Base-by-base conservation (phyloP, 1,139 yeast genomes). In the Oligophagozyma castellii region DNA sequence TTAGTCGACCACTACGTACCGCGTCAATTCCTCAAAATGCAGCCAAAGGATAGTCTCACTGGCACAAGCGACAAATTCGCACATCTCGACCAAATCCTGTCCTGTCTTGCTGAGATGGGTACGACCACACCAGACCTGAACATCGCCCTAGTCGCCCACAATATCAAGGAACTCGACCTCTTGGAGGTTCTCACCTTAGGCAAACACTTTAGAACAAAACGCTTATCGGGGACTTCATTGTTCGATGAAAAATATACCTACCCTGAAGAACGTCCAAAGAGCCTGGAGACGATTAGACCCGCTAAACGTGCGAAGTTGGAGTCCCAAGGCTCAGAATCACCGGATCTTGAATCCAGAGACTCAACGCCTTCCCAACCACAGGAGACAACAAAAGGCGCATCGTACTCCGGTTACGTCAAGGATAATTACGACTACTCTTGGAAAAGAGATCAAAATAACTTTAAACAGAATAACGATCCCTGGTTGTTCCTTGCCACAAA, bases 1-100 rank as follows among this genome's bases (percentile, higher is more conserved):
- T 47, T 77, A 23, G 84, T 77, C 19, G 80, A 76, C 42, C 89
- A 78, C 48, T 77, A 72, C 42, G 72, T 77, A 46, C 83, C 89
- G 8, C 69, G 73, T 37, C 73, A 73, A 34, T 55, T 77, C 34
- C 48, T 78, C 12, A 53, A 75, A 23, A 67, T 70, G 70, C 80
- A 75, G 37, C 62, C 77, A 1, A 74, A 68, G 34, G 73, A 70
- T 33, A 53, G 67, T 26, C 53, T 76, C 28, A 55, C 63, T 23
- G 55, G 56, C 22, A 58, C 73, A 16, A 70, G 80, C 13, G 78
- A 75, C 21, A 76, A 75, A 42, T 69, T 74, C 35, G 57, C 58
- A 33, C 53, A 66, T 28, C 61, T 76, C 36, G 72, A 75, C 39
- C 52, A 62, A 22, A 43, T 77, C 5, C 47, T 77, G 16, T 65